These are phyloP conservation scores for Phytopythium ostracodes DNA, from an alignment of 352 stramenopile species.

Conservation along the genomic window DNA sequence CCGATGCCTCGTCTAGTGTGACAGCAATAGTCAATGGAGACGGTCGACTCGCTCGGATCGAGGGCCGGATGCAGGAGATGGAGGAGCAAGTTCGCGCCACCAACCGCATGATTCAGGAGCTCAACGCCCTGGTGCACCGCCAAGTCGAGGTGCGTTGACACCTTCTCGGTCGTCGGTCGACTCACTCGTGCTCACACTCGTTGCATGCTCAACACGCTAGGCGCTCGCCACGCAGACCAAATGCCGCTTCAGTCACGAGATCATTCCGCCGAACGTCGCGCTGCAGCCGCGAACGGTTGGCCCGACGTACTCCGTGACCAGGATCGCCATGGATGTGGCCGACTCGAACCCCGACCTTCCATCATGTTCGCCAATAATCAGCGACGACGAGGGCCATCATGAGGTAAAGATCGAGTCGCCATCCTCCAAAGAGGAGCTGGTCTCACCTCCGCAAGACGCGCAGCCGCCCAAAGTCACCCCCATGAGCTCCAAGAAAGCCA, in stretches of 20 bases:
- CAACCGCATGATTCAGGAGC: constrained; percentile 46
- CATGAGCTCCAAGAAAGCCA: constrained; percentile 17
- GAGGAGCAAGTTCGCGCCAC: constrained; percentile 34
- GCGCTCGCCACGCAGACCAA: not conserved
- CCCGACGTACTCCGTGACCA: not conserved
- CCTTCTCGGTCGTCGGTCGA: not conserved
- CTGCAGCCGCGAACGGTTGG: not conserved
- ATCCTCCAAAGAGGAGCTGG: not conserved
- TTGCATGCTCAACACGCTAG: not conserved
- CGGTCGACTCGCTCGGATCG: constrained; percentile 22
- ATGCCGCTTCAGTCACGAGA: not conserved
- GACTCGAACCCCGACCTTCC: not conserved
- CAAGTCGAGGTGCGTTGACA: constrained; percentile 31
- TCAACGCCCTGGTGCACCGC: constrained; percentile 41
- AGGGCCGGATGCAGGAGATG: constrained; percentile 39
- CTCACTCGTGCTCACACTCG: not conserved
- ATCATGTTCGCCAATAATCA: not conserved
- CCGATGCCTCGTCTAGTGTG: not conserved
- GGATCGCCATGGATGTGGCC: constrained; percentile 4
- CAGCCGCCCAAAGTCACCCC: not conserved
- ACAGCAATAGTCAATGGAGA: not conserved
- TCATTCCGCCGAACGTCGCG: not conserved
- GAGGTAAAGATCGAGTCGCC: not conserved
- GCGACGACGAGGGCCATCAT: not conserved
- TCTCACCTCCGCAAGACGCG: not conserved